Base-by-base conservation (phyloP, 2,329 filamentous ascomycete genomes). In the Neodidymelliopsis sp. region DNA sequence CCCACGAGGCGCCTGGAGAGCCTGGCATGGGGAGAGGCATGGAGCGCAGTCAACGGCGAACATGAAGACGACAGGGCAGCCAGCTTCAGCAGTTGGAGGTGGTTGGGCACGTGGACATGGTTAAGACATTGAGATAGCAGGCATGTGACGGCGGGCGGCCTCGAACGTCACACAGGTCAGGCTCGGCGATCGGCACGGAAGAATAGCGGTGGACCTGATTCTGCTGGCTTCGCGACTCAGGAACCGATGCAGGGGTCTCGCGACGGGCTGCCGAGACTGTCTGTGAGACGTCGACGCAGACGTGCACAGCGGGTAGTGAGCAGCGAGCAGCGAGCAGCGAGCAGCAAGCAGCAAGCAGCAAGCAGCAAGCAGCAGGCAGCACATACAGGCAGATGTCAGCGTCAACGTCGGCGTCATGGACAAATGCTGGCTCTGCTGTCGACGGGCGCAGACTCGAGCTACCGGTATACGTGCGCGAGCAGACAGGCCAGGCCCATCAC, bases 1-100 rank as follows among this genome's bases (percentile, higher is more conserved):
- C 81, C 88, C 89, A 92, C 36, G 89, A 90, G 4, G 89, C 81
- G 23, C 77, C 76, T 22, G 84, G 79, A 27, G 80, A 74, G 50
- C 82, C 81, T 24, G 83, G 82, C 65, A 84, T 78, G 48, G 83
- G 82, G 30, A 84, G 71, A 27, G 65, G 62, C 67, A 71, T 71
- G 48, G 44, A 15, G 53, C 36, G 46, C 19, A 36, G 6, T 38
- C 9, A 19, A 41, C 40, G 29, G 25, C 16, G 28, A 22, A 27
- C 40, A 28, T 36, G 4, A 18, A 31, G 40, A 44, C 35, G 9
- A 38, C 42, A 46, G 20, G 19, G 13, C 18, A 18, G 25, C 18
- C 24, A 9, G 37, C 20, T 31, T 22, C 24, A 9, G 37, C 20
- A 36, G 31, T 43, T 16, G 37, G 12, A 16, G 29, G n/a, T 28